A percentile compares a stretch with the other conserved stretches of the same genome.
Evolutionary conservation across 768 basidiomycete species (phyloP).

Genomic region (Suillus placidus): DNA sequence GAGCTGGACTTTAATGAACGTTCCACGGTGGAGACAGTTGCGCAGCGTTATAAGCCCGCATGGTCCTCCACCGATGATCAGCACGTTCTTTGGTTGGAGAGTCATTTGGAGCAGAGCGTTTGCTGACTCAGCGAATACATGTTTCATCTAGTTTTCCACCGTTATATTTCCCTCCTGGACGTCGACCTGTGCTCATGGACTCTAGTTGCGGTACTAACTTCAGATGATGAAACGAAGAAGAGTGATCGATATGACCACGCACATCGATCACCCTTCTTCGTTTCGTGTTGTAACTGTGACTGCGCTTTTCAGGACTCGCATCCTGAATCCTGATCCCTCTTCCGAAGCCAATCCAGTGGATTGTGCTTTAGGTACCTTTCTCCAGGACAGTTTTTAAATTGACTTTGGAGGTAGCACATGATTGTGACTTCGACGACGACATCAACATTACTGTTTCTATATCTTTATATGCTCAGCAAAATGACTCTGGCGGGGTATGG

Average conservation of each 20-base stretch:
- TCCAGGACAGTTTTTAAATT: neutral
- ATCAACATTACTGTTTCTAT: neutral
- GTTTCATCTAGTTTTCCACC: neutral
- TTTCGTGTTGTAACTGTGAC: neutral
- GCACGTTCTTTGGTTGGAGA: conserved; percentile 36
- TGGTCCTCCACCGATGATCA: conserved; percentile 45
- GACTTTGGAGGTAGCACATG: neutral
- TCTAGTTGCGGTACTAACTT: neutral
- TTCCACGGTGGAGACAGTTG: conserved; percentile 46
- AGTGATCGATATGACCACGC: too few relatives aligned
- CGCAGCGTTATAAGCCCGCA: conserved; percentile 50
- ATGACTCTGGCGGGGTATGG: neutral
- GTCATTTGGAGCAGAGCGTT: neutral
- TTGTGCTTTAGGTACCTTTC: neutral
- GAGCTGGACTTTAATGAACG: conserved; percentile 46
- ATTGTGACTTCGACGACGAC: neutral
- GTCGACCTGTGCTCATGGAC: neutral
- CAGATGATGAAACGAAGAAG: neutral
- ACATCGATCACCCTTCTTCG: neutral
- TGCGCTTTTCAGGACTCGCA: neutral
- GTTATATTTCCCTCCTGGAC: neutral
- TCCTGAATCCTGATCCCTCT: neutral
- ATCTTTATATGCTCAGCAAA: neutral
- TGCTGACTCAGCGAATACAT: neutral
- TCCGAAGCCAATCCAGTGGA: neutral